These are phyloP conservation scores for Calonectria pseudoturangicola DNA, from an alignment of 2,329 filamentous ascomycete species.

Conservation along the genomic window DNA sequence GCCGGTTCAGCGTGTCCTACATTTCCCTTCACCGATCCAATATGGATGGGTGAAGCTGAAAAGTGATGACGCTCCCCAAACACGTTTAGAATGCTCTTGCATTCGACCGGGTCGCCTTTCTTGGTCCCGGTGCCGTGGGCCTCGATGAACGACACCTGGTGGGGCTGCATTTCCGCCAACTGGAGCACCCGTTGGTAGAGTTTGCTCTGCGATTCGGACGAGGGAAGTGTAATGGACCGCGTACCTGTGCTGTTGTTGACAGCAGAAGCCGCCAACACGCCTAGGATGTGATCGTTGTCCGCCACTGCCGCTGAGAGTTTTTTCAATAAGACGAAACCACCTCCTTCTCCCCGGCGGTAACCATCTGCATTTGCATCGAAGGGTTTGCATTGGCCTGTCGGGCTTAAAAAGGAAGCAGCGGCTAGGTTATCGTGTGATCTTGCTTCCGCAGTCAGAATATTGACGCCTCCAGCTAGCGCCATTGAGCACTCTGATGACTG, in stretches of 20 bases:
- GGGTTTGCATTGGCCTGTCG: slow-evolving; percentile 3
- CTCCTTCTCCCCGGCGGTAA: slow-evolving; percentile 11
- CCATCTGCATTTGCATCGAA: slow-evolving; percentile 19
- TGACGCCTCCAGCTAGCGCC: slow-evolving; percentile 15
- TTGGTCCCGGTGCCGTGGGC: slow-evolving; percentile 13
- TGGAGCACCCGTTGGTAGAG: slow-evolving; percentile 5
- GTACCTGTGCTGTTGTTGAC: slow-evolving; percentile 2
- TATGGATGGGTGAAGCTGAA: neutral
- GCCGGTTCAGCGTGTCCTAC: slow-evolving; percentile 10
- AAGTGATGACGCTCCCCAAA: neutral
- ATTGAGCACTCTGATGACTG: slow-evolving; percentile 5
- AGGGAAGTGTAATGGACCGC: slow-evolving; percentile 13
- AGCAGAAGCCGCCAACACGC: neutral
- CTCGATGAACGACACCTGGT: neutral
- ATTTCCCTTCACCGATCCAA: slow-evolving; percentile 2
- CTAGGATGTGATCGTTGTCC: neutral
- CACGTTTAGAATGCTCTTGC: slow-evolving; percentile 3
- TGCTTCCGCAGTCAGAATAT: neutral
- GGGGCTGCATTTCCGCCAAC: neutral
- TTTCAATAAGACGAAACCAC: neutral
- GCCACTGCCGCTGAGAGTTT: neutral
- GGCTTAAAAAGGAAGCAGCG: slow-evolving; percentile 2
- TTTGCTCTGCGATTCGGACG: slow-evolving; percentile 2
- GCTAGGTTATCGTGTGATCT: neutral
- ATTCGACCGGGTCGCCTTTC: slow-evolving; percentile 10